Percentiles rank a stretch among this genome's conserved stretches.
Conservation (phyloP, 177 flowering plant genomes). For the Telopea speciosissima region DNA sequence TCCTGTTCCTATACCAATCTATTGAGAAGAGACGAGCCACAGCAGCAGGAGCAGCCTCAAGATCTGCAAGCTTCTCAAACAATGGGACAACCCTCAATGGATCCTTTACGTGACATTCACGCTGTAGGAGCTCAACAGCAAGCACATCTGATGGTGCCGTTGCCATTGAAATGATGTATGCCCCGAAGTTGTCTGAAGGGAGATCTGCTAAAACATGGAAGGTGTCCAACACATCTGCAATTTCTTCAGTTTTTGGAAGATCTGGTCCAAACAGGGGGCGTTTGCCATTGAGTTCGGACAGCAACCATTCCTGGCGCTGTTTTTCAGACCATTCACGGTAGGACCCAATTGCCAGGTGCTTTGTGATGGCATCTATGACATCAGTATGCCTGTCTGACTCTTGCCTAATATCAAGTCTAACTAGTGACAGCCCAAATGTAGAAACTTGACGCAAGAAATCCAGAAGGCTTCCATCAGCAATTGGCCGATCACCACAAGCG, state of each 20-base stretch:
- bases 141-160: slow-evolving; percentile 74
- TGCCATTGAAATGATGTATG: slow-evolving; percentile 74
- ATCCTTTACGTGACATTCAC: slow-evolving; percentile 52
- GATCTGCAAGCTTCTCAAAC: slow-evolving; percentile 72
- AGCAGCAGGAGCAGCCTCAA: slow-evolving; percentile 67
- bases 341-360: slow-evolving; percentile 55
- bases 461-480: slow-evolving; percentile 96
- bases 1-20: slow-evolving; percentile 58
- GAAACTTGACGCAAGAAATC: slow-evolving; percentile 95
- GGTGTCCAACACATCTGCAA: slow-evolving; percentile 60
- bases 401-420: slow-evolving; percentile 89
- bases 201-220: slow-evolving; percentile 62
- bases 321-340: slow-evolving; percentile 68
- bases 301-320: slow-evolving; percentile 55
- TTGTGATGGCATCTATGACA: slow-evolving; percentile 64
- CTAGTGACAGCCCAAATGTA: slow-evolving; percentile 86
- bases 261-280: slow-evolving; percentile 67
- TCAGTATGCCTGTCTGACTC: slow-evolving; percentile 82
- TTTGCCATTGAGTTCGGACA: slow-evolving; percentile 60
- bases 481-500: slow-evolving; percentile 75
- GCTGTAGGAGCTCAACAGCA: slow-evolving; percentile 71
- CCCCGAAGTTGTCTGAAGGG: slow-evolving; percentile 63
- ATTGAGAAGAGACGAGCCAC: slow-evolving; percentile 62
- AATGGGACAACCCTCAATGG: slow-evolving; percentile 69
- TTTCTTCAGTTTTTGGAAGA: slow-evolving; percentile 66